phyloP scores from a whole-genome alignment of 805 yeast genomes.

The Starmerella vaccinii region DNA sequence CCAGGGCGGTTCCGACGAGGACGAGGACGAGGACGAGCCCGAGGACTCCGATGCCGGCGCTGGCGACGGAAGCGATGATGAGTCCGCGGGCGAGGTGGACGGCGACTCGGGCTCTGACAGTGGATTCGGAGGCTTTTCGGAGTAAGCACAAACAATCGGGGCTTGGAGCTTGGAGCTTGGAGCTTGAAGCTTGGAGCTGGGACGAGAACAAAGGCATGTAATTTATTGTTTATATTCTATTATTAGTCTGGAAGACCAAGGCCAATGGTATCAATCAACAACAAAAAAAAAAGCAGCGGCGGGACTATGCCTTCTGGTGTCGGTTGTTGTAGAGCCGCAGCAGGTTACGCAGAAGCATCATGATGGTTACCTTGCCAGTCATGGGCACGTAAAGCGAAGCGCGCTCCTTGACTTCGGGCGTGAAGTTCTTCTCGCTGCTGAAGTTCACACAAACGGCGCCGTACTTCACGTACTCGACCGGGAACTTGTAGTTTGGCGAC shows the following conservation, averaged over 20 bases:
- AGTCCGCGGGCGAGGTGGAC: constrained; percentile 3
- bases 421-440: constrained; percentile 79
- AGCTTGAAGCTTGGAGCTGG: no score
- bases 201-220: neutral
- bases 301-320: neutral
- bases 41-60: constrained; percentile 27
- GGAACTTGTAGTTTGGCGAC: constrained; percentile 69
- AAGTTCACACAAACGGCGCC: constrained; percentile 91
- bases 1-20: constrained; percentile 51
- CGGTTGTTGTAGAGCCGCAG: constrained; percentile 65
- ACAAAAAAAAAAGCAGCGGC: neutral
- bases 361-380: constrained; percentile 91
- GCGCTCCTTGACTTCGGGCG: constrained; percentile 61
- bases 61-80: constrained; percentile 10
- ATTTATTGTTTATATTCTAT: neutral
- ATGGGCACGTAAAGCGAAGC: constrained; percentile 93
- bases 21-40: constrained; percentile 37
- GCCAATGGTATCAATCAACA: neutral
- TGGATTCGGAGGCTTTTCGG: constrained; percentile 20
- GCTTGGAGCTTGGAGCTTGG: no score
- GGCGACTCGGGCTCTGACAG: constrained; percentile 33
- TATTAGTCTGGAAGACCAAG: neutral
- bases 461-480: constrained; percentile 63
- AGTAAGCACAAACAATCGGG: no score
- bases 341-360: constrained; percentile 85